Conservation (phyloP, 140 eudicot species). For the Senecio squalidus region DNA sequence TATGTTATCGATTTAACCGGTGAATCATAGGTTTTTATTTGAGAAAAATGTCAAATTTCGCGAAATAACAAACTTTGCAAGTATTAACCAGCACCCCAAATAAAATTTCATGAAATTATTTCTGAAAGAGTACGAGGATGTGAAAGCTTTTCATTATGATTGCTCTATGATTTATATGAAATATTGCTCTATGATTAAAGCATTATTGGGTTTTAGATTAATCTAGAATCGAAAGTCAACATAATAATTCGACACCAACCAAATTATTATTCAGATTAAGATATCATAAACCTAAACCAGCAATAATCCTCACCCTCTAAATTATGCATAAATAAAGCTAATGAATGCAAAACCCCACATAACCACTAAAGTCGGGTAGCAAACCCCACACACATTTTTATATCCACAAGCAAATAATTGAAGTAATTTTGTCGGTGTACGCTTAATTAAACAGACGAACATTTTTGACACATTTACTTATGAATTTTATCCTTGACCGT, state of each 20-base stretch:
- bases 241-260: conserved; percentile 18
- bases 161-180: background rate
- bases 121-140: background rate
- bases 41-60: background rate
- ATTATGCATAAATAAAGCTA: conserved; percentile 4
- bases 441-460: conserved; percentile 3
- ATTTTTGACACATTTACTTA: background rate
- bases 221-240: conserved; percentile 22
- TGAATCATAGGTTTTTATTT: background rate
- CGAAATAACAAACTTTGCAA: background rate
- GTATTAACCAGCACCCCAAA: background rate
- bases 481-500: no score
- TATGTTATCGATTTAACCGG: background rate
- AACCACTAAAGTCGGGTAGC: conserved; percentile 9
- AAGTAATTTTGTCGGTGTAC: conserved; percentile 14
- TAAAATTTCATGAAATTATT: background rate
- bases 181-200: background rate
- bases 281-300: conserved; percentile 6
- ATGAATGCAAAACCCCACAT: conserved; percentile 18
- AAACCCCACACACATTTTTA: conserved; percentile 20
- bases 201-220: conserved; percentile 8
- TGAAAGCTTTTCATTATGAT: background rate
- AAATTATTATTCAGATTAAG: conserved; percentile 14
- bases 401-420: conserved; percentile 16
- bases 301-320: conserved; percentile 15